Conservation (phyloP, 2,329 filamentous ascomycete genomes). For the Ambrosiella cleistominuta region DNA sequence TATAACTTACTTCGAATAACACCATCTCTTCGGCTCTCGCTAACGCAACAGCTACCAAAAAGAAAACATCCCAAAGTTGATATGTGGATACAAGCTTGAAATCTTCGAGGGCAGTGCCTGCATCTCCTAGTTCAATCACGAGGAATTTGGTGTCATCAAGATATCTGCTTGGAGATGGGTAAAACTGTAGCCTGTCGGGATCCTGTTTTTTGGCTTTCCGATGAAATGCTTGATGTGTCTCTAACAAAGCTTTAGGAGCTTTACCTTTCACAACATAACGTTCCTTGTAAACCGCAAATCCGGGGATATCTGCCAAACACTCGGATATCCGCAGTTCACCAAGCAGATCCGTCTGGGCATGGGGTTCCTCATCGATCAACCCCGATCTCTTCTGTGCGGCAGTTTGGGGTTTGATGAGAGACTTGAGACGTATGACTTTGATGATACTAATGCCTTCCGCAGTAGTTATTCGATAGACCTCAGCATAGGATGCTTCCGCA, state of each 20-base stretch:
- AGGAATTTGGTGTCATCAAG: slow-evolving; percentile 40
- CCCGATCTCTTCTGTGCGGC: slow-evolving; percentile 36
- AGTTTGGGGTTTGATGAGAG: slow-evolving; percentile 39
- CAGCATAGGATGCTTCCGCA: slow-evolving; percentile 48
- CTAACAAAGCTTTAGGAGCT: slow-evolving; percentile 33
- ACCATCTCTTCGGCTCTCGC: slow-evolving; percentile 40
- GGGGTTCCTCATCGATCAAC: slow-evolving; percentile 41
- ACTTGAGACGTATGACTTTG: slow-evolving; percentile 43
- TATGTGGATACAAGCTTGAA: slow-evolving; percentile 30
- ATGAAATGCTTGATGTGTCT: slow-evolving; percentile 43
- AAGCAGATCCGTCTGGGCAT: slow-evolving; percentile 33
- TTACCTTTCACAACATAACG: slow-evolving; percentile 41
- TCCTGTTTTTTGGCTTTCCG: slow-evolving; percentile 36
- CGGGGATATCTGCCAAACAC: slow-evolving; percentile 44
- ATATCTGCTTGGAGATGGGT: slow-evolving; percentile 43
- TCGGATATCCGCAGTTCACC: slow-evolving; percentile 47
- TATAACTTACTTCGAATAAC: slow-evolving; percentile 38
- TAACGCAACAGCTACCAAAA: slow-evolving; percentile 41
- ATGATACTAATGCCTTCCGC: slow-evolving; percentile 44
- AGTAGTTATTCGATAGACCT: slow-evolving; percentile 46
- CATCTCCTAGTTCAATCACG: slow-evolving; percentile 46
- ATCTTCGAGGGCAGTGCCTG: slow-evolving; percentile 41
- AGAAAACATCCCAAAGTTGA: slow-evolving; percentile 46
- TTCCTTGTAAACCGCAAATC: slow-evolving; percentile 49
- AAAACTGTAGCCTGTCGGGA: slow-evolving; percentile 39